Conservation (phyloP, 495 filamentous ascomycete genomes). For the Penicillium ucsense region DNA sequence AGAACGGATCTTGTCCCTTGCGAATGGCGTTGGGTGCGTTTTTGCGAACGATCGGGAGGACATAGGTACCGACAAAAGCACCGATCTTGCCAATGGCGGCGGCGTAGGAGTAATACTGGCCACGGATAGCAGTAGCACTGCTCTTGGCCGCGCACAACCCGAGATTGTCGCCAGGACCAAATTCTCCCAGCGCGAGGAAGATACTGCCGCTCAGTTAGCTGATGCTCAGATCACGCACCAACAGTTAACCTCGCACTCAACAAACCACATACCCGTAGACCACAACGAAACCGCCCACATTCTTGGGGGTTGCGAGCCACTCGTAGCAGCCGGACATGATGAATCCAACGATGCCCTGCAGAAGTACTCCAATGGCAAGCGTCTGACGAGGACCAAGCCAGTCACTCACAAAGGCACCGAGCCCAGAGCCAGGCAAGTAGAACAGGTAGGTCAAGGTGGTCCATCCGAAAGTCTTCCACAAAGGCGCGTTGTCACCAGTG, state of each 20-base stretch:
- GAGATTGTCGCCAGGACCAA: slow-evolving; percentile 88
- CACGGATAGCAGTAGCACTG: slow-evolving; percentile 74
- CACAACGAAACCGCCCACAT: slow-evolving; percentile 69
- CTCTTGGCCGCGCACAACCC: slow-evolving; percentile 81
- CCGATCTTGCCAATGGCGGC: slow-evolving; percentile 81
- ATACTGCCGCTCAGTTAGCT: slow-evolving; percentile 37
- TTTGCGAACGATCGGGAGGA: slow-evolving; percentile 62
- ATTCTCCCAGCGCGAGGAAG: slow-evolving; percentile 74
- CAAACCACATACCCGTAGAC: slow-evolving; percentile 45
- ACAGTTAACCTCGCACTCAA: no score
- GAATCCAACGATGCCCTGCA: slow-evolving; percentile 73
- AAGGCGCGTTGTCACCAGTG: slow-evolving; percentile 39
- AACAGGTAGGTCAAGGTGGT: slow-evolving; percentile 76
- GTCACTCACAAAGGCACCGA: slow-evolving; percentile 68
- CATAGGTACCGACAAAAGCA: slow-evolving; percentile 80
- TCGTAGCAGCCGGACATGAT: slow-evolving; percentile 75
- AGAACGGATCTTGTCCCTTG: slow-evolving; percentile 74
- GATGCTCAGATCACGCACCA: no score
- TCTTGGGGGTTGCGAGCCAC: slow-evolving; percentile 46
- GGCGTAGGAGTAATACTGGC: slow-evolving; percentile 86
- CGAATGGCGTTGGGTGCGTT: slow-evolving; percentile 50
- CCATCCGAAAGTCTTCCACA: slow-evolving; percentile 77
- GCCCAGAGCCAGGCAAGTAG: slow-evolving; percentile 72
- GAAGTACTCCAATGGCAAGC: slow-evolving; percentile 53
- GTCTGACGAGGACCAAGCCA: slow-evolving; percentile 64